phyloP scores from a whole-genome alignment of 2,329 filamentous ascomycete species.

The Ophiocordyceps camponoti-saundersi region DNA sequence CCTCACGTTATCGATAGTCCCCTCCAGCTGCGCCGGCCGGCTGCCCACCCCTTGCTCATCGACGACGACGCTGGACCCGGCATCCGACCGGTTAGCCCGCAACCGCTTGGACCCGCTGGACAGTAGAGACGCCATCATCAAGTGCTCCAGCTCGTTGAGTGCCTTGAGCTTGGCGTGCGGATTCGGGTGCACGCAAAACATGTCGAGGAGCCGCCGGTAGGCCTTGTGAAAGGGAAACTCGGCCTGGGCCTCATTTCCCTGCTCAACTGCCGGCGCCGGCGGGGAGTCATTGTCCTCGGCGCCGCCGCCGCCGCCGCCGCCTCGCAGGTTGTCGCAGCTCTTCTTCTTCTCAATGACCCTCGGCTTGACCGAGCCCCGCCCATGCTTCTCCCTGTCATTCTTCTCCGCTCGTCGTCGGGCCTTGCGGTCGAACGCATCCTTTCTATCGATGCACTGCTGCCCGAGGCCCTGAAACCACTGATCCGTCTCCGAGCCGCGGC shows the following conservation, averaged over 20 bases:
- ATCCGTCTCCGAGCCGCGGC: slow-evolving; percentile 85
- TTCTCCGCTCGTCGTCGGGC: slow-evolving; percentile 21
- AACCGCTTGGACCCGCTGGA: slow-evolving; percentile 16
- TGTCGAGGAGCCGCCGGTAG: slow-evolving; percentile 62
- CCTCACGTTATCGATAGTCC: slow-evolving; percentile 52
- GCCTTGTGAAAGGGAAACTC: slow-evolving; percentile 70
- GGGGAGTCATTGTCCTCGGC: slow-evolving; percentile 21
- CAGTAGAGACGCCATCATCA: slow-evolving; percentile 58
- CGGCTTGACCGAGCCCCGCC: slow-evolving; percentile 27
- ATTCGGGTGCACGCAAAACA: slow-evolving; percentile 80
- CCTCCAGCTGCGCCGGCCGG: slow-evolving; percentile 37
- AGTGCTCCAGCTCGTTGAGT: slow-evolving; percentile 63
- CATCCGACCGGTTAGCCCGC: slow-evolving; percentile 19
- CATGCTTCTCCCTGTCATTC: slow-evolving; percentile 23
- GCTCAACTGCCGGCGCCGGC: slow-evolving; percentile 5
- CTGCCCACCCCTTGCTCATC: slow-evolving; percentile 14
- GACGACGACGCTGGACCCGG: slow-evolving; percentile 14
- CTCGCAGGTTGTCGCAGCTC: slow-evolving; percentile 49
- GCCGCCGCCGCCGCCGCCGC: slow-evolving; percentile 24
- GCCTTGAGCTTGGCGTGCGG: slow-evolving; percentile 74
- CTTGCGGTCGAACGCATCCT: slow-evolving; percentile 34
- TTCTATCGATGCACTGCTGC: slow-evolving; percentile 46
- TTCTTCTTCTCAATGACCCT: slow-evolving; percentile 46
- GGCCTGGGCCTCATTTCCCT: slow-evolving; percentile 10
- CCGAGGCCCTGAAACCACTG: slow-evolving; percentile 61